These are phyloP conservation scores for Sapria himalayana DNA, from an alignment of 345 rosid species.

Conservation along the genomic window DNA sequence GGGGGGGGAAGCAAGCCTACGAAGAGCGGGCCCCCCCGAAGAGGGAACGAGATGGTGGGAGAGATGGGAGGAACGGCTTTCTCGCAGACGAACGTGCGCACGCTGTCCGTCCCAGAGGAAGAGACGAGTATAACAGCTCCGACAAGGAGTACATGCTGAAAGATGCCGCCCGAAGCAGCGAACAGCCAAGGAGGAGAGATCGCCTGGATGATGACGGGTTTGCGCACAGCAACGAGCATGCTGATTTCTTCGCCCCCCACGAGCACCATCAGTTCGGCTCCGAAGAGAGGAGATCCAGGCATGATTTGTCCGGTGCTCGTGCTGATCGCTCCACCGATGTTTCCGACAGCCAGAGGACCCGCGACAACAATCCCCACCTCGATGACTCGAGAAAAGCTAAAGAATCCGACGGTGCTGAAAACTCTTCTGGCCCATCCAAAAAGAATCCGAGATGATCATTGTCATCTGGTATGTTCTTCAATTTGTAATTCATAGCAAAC, in stretches of 20 bases:
- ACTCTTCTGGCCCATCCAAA: conserved; percentile 21
- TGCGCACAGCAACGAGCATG: conserved; percentile 39
- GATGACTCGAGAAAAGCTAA: conserved; percentile 42
- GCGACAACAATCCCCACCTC: conserved; percentile 46
- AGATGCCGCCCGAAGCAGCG: conserved; percentile 38
- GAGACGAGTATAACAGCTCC: conserved; percentile 40
- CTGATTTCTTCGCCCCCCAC: conserved; percentile 31
- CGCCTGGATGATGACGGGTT: conserved; percentile 37
- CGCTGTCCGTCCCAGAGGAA: conserved; percentile 29
- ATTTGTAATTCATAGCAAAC: too few relatives aligned
- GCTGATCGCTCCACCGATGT: conserved; percentile 27
- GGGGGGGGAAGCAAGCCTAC: conserved; percentile 23
- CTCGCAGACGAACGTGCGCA: conserved; percentile 55
- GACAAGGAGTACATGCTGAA: conserved; percentile 48
- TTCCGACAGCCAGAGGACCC: conserved; percentile 39
- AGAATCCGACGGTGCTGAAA: conserved; percentile 44
- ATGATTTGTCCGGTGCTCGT: conserved; percentile 37
- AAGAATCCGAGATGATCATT: conserved; percentile 52
- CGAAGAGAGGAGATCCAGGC: conserved; percentile 58
- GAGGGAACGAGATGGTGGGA: conserved; percentile 54
- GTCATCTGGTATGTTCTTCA: conserved; percentile 65
- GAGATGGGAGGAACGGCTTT: conserved; percentile 37
- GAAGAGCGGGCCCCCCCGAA: conserved; percentile 41
- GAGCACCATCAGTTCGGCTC: conserved; percentile 26
- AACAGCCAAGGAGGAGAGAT: conserved; percentile 55